Percentiles rank a stretch among this genome's conserved stretches.
These are phyloP conservation scores for Botrytis squamosa DNA, from an alignment of 2,329 filamentous ascomycete genomes.

Conservation along the genomic window DNA sequence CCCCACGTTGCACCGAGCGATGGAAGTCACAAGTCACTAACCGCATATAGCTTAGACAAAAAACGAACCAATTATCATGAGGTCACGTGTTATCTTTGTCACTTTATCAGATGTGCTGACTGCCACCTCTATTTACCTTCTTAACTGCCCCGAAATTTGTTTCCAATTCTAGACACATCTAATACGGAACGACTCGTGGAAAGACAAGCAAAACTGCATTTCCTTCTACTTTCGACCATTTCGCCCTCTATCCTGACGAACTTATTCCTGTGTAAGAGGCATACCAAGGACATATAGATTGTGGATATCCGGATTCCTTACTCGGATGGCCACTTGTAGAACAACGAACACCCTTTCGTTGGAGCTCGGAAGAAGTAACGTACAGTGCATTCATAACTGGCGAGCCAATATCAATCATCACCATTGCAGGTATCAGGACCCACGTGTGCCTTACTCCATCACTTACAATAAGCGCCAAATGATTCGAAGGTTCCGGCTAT, in stretches of 20 bases:
- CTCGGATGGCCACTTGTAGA: neutral
- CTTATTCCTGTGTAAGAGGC: neutral
- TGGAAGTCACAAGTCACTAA: neutral
- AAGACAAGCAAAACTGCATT: too few relatives aligned
- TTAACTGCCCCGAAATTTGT: neutral
- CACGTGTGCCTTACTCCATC: neutral
- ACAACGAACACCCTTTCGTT: neutral
- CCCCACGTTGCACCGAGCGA: neutral
- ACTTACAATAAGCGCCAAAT: neutral
- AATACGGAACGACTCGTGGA: neutral
- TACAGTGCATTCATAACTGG: neutral
- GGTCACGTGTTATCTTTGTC: neutral
- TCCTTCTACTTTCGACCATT: neutral
- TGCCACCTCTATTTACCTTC: neutral
- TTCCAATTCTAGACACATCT: neutral
- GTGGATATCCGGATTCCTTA: neutral
- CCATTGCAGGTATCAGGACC: neutral
- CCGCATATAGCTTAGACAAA: neutral
- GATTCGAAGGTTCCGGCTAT: too few relatives aligned
- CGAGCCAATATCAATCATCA: neutral
- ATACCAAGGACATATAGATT: neutral
- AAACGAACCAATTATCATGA: neutral
- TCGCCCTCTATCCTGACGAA: neutral
- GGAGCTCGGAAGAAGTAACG: neutral
- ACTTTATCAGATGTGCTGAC: neutral